Percentiles rank a stretch among this genome's conserved stretches.
phyloP scores from a whole-genome alignment of 495 filamentous ascomycete species.

The Cercophora newfieldiana region DNA sequence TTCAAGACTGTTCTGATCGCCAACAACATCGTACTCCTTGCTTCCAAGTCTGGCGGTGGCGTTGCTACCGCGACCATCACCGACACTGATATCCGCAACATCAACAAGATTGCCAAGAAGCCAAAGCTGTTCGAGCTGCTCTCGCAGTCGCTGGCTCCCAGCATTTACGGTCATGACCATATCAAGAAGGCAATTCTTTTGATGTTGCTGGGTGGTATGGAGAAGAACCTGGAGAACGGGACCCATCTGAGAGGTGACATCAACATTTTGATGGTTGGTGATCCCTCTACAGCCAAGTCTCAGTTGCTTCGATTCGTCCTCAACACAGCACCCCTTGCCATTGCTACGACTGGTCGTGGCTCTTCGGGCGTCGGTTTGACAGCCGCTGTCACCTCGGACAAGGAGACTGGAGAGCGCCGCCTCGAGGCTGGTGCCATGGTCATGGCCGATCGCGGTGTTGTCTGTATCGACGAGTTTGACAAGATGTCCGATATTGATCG shows the following conservation, averaged over 20 bases:
- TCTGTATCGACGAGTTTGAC: conserved; percentile 99
- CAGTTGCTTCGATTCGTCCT: conserved; percentile 96
- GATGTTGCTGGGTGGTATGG: conserved; percentile 96
- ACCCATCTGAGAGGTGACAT: conserved; percentile 98
- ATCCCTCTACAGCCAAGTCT: conserved; percentile 97
- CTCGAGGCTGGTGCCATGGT: conserved; percentile 99
- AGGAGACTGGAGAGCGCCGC: conserved; percentile 93
- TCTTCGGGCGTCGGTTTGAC: conserved; percentile 98
- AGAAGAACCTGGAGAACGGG: conserved; percentile 98
- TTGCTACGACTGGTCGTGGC: conserved; percentile 94
- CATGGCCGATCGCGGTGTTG: conserved; percentile 91
- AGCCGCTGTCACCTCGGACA: conserved; percentile 92
- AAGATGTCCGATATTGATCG: conserved; percentile 99
- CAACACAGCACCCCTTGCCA: conserved; percentile 95
- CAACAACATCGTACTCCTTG: conserved; percentile 92
- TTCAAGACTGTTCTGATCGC: conserved; percentile 93
- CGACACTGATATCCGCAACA: conserved; percentile 97
- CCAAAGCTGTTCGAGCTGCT: conserved; percentile 90
- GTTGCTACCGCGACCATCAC: conserved; percentile 91
- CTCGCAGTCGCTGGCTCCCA: conserved; percentile 95
- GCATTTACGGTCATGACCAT: conserved; percentile 95
- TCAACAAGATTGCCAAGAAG: conserved; percentile 97
- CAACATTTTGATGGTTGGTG: conserved; percentile 99
- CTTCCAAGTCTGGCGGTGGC: conserved; percentile 93
- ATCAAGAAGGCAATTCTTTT: conserved; percentile 98